Base-by-base conservation (phyloP, 192 early-diverging fungal species). In the Polychytrium aggregatum region DNA sequence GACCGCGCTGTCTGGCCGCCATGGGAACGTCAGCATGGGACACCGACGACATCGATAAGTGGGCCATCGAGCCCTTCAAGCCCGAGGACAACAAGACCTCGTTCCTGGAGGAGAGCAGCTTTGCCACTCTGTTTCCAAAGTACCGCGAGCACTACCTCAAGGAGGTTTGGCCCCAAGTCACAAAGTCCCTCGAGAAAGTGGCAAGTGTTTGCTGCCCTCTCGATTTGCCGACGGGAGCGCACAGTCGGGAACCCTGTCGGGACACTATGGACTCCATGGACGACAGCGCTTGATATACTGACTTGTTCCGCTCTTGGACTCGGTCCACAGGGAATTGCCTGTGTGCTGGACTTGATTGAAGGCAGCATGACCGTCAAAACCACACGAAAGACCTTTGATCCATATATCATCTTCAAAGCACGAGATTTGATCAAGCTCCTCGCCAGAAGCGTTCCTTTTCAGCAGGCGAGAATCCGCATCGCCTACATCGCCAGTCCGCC, bases 301-400 rank as follows among this genome's bases (percentile, higher is more conserved):
- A 4, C 26, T 22, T 14, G 4, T 3, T 9, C 24, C 3, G 48
- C 22, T 7, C 25, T 37, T 17, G 28, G 20, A 42, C 51, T n/a
- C 29, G n/a, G n/a, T n/a, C 16, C 17, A 28, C 67, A 85, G 72
- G 94, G 95, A 18, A 70, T 98, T 37, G 71, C 71, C 1, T 92
- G 90, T 72, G 76, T 85, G 20, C 73, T 98, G 45, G 88, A 98
- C 71, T 77, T 96, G 50, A 82, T 97, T 13, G 95, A 98, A 53
- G 95, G 95, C 57, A 83, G 79, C 58, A 97, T 98, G 92, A 90
- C 93, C 2, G 95, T 98, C 25, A 87, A 85, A 59, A 98, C 95
- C 2, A 97, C 95, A 0, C 78, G 87, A 40, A 95, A 94, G 59
- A 90, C 93, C 14, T 88, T 69, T 56, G 95, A 98, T 60, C 92